These are phyloP conservation scores for Eleusine coracana DNA, from an alignment of 176 grass and related monocot genomes.

Conservation along the genomic window DNA sequence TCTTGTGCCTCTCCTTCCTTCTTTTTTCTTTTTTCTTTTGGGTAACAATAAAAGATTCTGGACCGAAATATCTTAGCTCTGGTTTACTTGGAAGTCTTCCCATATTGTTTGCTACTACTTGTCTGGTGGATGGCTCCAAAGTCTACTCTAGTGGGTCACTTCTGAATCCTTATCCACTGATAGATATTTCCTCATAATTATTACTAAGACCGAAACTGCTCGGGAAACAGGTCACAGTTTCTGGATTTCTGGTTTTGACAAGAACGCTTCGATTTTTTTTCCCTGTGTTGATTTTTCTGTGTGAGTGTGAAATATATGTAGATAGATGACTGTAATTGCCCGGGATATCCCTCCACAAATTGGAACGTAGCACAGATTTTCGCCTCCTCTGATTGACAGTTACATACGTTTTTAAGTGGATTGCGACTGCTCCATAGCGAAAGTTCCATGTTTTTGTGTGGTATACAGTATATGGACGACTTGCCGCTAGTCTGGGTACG, in stretches of 20 bases:
- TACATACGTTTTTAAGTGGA: neutral
- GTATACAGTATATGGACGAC: neutral
- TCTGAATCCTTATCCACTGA: neutral
- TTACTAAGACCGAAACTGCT: neutral
- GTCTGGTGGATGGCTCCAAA: neutral
- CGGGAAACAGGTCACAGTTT: neutral
- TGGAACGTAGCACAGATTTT: constrained; percentile 15
- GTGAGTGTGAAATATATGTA: neutral
- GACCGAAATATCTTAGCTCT: neutral
- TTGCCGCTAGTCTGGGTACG: constrained; percentile 16
- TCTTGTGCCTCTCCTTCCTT: neutral
- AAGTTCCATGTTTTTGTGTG: constrained; percentile 1
- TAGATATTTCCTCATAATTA: neutral
- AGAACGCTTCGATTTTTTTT: neutral
- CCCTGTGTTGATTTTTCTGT: neutral
- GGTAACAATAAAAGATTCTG: neutral
- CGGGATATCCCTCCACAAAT: neutral
- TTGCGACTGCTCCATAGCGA: neutral
- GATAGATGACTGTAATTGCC: constrained; percentile 3
- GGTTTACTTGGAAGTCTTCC: neutral
- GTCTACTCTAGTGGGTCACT: neutral
- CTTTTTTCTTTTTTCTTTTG: neutral
- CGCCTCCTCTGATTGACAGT: neutral
- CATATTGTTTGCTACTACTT: neutral
- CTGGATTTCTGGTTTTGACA: neutral